Evolutionary conservation across 345 rosid species (phyloP).

Genomic region (Citrus reticulata): DNA sequence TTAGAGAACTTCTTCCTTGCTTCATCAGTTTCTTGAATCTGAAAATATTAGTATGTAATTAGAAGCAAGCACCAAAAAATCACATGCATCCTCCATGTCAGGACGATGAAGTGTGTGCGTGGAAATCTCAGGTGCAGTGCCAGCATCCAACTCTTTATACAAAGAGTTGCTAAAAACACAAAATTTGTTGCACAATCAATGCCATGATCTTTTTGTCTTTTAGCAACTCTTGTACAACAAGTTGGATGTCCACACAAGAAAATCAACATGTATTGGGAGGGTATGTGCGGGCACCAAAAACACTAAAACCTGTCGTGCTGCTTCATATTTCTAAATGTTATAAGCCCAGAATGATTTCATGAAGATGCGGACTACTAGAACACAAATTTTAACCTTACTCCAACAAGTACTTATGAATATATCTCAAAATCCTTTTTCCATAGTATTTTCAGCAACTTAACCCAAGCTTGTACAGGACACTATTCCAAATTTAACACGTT

Average conservation of each 20-base stretch:
- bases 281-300: too few relatives aligned
- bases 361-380: not conserved
- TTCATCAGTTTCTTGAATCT: constrained; percentile 92
- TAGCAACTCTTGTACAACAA: not conserved
- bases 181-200: not conserved
- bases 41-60: constrained; percentile 18
- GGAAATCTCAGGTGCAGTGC: not conserved
- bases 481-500: not conserved
- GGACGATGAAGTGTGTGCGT: not conserved
- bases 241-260: not conserved
- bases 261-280: too few relatives aligned
- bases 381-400: not conserved
- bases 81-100: not conserved
- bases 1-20: constrained; percentile 94
- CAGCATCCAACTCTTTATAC: not conserved
- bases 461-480: not conserved
- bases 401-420: not conserved
- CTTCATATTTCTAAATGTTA: not conserved
- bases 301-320: not conserved
- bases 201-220: not conserved
- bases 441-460: not conserved
- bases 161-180: not conserved
- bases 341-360: not conserved
- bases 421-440: not conserved
- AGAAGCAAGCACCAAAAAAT: constrained; percentile 1